Evolutionary conservation across 108 stramenopile species (phyloP), one percentile per base, ranked within the genome.

Genomic region (Epithemia pelagica): DNA sequence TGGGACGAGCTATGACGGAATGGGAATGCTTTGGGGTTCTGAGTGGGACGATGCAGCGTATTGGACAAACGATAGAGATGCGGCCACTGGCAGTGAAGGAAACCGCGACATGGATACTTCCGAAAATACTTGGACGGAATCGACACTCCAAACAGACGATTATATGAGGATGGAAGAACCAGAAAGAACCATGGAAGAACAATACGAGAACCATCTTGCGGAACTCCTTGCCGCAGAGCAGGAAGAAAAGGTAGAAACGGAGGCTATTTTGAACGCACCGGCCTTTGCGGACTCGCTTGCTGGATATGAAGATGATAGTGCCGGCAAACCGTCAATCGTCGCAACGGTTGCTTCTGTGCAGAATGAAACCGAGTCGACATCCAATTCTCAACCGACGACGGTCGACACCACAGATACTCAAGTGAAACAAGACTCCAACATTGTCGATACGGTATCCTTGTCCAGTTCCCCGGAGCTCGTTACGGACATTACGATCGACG

Each of bases 251-350:
- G 67, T 78, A 59, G 92, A 93, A 63, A 93, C 92, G 15, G 84
- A 88, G 60, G 92, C 92, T n/a, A 93, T 93, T 62, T 54, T 93
- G 60, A 81, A 81, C 37, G 87, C 92, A 18, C 78, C 82, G 2
- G 83, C 87, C 8, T 77, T 76, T 20, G 83, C 85, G 30, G 73
- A 86, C 54, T 74, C 73, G 56, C 32, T 84, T n/a, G 66, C 37
- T 46, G 37, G 37, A 15, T 46, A 46, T 46, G 37, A 46, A 5
- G 15, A 10, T 5, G 37, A 46, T 46, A 15, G 37, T 46, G 5
- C 37, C 37, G 5, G 5, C 10, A 46, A 46, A 5, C 5, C 5
- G 37, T 15, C 37, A 5, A 46, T 10, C 5, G 37, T 46, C 5
- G 37, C 37, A 46, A 10, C 15, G 37, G 37, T 15, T 46, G 37